Conservation (phyloP, 1,139 yeast genomes). For the Sugiyamaella castrensis region DNA sequence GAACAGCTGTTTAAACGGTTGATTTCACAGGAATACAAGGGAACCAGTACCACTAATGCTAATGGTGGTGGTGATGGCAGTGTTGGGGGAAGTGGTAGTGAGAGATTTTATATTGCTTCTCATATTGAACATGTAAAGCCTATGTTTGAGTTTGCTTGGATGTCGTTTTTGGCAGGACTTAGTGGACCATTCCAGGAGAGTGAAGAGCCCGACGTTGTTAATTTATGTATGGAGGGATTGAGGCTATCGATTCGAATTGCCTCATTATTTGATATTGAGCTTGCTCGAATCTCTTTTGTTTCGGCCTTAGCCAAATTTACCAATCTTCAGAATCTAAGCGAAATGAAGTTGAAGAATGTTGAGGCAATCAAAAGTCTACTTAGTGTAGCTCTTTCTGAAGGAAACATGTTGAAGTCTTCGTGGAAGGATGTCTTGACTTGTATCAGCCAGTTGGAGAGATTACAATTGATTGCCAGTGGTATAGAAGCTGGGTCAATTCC, state of each 20-base stretch:
- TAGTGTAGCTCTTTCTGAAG: conserved; percentile 76
- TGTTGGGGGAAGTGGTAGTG: not conserved
- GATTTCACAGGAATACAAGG: conserved; percentile 41
- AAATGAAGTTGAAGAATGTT: conserved; percentile 75
- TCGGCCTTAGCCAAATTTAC: conserved; percentile 88
- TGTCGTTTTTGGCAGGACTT: conserved; percentile 91
- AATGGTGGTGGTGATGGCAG: conserved; percentile 29
- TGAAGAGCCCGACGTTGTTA: conserved; percentile 73
- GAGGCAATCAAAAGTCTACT: conserved; percentile 73
- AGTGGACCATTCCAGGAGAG: conserved; percentile 91
- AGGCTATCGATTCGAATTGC: conserved; percentile 78
- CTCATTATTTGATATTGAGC: conserved; percentile 76
- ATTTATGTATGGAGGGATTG: conserved; percentile 77
- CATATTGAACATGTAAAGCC: conserved; percentile 90
- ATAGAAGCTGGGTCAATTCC: conserved; percentile 83
- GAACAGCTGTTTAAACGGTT: conserved; percentile 76
- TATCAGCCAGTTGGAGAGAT: conserved; percentile 85
- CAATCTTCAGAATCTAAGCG: conserved; percentile 73
- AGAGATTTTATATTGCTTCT: conserved; percentile 55
- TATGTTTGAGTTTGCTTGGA: conserved; percentile 93
- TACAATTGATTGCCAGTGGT: conserved; percentile 86
- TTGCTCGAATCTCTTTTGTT: conserved; percentile 84
- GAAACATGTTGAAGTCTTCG: conserved; percentile 63
- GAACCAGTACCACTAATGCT: conserved; percentile 39
- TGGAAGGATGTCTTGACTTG: conserved; percentile 85